These are phyloP conservation scores for Calonectria pauciramosa DNA, from an alignment of 2,329 filamentous ascomycete species.

Conservation along the genomic window DNA sequence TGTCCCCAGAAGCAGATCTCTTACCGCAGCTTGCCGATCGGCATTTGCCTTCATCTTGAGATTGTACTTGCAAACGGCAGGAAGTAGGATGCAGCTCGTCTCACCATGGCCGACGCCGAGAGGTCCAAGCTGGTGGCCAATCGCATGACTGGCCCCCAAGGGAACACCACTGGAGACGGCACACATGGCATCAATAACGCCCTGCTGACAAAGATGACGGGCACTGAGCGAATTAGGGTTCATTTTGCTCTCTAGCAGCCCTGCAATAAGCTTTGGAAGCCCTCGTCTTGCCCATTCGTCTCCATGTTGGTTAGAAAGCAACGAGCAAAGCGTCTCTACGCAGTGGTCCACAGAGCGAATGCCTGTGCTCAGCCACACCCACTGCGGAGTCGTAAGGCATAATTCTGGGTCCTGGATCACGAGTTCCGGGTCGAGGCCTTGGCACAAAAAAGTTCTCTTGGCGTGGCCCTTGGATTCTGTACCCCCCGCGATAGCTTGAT, in stretches of 20 bases:
- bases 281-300: background rate
- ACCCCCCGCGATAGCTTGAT: background rate
- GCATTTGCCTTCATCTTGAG: background rate
- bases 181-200: slow-evolving; percentile 1
- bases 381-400: background rate
- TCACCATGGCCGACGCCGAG: background rate
- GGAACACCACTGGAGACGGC: background rate
- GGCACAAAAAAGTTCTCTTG: background rate
- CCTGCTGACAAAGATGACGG: slow-evolving; percentile 1
- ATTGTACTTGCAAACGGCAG: background rate
- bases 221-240: background rate
- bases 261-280: background rate
- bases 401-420: background rate
- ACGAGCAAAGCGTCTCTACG: background rate
- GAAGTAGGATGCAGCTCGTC: background rate
- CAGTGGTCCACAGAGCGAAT: background rate
- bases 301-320: background rate
- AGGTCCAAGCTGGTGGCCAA: background rate
- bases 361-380: background rate
- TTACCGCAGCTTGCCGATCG: background rate
- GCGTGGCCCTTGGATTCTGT: background rate
- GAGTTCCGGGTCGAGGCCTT: background rate
- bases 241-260: background rate
- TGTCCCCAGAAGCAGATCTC: background rate
- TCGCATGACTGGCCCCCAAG: background rate